These are phyloP conservation scores for Trichophaea hybrida DNA, from an alignment of 2,329 filamentous ascomycete species.

Conservation along the genomic window DNA sequence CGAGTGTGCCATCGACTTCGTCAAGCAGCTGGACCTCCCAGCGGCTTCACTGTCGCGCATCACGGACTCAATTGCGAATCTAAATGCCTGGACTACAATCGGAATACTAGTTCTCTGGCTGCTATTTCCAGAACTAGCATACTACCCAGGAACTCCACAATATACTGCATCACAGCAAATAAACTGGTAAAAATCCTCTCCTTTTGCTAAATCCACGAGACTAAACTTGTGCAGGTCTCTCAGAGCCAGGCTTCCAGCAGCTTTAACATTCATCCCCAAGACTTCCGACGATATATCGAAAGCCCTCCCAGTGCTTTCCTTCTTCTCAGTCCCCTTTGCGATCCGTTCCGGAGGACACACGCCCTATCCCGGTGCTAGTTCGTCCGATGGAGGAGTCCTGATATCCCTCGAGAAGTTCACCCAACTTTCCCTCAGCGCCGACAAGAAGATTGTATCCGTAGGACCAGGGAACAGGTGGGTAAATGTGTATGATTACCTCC, in stretches of 20 bases:
- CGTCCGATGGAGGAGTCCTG: slow-evolving; percentile 37
- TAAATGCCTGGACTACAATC: neutral
- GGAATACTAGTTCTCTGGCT: neutral
- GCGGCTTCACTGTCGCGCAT: neutral
- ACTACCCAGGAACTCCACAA: neutral
- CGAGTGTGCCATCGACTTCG: neutral
- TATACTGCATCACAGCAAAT: neutral
- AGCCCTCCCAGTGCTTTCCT: slow-evolving; percentile 10
- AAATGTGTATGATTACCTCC: slow-evolving; percentile 33
- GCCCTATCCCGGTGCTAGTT: slow-evolving; percentile 38
- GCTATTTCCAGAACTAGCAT: neutral
- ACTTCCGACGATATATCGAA: slow-evolving; percentile 7
- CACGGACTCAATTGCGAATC: neutral
- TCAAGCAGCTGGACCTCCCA: neutral
- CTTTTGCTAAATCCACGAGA: neutral
- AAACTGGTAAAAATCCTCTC: neutral
- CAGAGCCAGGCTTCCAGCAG: slow-evolving; percentile 13
- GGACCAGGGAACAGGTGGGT: slow-evolving; percentile 37
- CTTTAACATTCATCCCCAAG: slow-evolving; percentile 12
- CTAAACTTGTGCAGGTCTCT: slow-evolving; percentile 9
- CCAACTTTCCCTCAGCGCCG: slow-evolving; percentile 29
- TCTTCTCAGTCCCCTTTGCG: slow-evolving; percentile 33
- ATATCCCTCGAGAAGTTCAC: slow-evolving; percentile 37
- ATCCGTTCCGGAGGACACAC: slow-evolving; percentile 45
- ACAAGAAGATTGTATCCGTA: slow-evolving; percentile 32